phyloP scores from a whole-genome alignment of 495 filamentous ascomycete genomes.

The Amphirosellinia nigrospora region DNA sequence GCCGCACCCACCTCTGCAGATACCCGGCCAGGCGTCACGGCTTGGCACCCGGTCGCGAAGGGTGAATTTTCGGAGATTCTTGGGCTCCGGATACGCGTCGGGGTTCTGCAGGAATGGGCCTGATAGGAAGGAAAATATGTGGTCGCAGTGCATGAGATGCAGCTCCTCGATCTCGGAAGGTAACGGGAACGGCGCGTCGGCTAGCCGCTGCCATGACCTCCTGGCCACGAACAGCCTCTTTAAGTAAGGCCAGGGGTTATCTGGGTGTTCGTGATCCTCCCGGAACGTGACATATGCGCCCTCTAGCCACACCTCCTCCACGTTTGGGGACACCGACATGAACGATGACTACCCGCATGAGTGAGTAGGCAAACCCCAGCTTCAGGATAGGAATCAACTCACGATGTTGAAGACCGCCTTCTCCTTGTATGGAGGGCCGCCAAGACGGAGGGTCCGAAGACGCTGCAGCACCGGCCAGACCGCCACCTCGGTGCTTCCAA shows the following conservation, averaged over 20 bases:
- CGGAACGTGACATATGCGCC: neutral
- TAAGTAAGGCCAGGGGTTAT: constrained; percentile 26
- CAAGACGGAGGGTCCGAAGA: constrained; percentile 30
- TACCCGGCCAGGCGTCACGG: neutral
- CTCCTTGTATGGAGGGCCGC: constrained; percentile 15
- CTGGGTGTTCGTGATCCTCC: neutral
- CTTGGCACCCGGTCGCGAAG: neutral
- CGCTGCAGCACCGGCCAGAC: constrained; percentile 32
- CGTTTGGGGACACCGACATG: constrained; percentile 28
- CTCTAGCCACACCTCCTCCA: constrained; percentile 36
- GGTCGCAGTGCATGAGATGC: constrained; percentile 11
- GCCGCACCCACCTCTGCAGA: constrained; percentile 25
- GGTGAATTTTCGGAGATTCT: constrained; percentile 13
- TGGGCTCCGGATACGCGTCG: neutral
- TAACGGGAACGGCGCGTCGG: constrained; percentile 2
- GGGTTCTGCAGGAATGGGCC: neutral
- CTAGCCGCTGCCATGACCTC: neutral
- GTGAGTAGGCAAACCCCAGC: constrained; percentile 19
- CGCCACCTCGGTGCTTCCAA: constrained; percentile 17
- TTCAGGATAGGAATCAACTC: neutral
- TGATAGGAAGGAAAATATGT: neutral
- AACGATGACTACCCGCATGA: constrained; percentile 27
- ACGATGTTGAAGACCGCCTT: neutral
- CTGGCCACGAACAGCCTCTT: constrained; percentile 30
- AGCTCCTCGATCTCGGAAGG: constrained; percentile 31